phyloP scores from a whole-genome alignment of 768 basidiomycete species.

The Obba rivulosa region DNA sequence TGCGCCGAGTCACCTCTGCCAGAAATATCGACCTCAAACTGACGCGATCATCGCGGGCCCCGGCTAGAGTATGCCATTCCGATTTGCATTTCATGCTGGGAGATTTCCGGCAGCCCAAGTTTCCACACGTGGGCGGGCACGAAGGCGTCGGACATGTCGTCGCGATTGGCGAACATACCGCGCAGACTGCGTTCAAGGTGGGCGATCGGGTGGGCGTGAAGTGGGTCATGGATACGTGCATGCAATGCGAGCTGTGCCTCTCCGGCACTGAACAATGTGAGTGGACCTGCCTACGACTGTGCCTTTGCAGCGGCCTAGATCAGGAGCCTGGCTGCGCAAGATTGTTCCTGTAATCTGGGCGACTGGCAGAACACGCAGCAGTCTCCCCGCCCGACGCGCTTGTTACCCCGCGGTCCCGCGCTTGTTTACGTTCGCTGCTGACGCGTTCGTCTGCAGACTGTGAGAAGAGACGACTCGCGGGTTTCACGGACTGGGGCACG shows the following conservation, averaged over 20 bases:
- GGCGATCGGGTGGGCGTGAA: constrained; percentile 79
- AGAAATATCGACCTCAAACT: constrained; percentile 28
- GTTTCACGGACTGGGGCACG: constrained; percentile 68
- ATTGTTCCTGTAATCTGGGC: no score
- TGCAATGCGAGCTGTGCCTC: constrained; percentile 62
- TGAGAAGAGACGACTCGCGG: constrained; percentile 46
- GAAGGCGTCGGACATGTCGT: constrained; percentile 69
- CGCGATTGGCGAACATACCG: constrained; percentile 63
- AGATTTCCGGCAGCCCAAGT: neutral
- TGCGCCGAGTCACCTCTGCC: constrained; percentile 47
- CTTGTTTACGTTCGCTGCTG: no score
- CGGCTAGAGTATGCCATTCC: constrained; percentile 4
- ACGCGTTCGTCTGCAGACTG: constrained; percentile 40
- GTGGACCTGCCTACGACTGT: constrained; percentile 16
- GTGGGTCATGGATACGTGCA: constrained; percentile 63
- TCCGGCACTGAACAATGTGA: constrained; percentile 64
- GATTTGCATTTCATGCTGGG: constrained; percentile 4
- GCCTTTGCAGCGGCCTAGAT: neutral
- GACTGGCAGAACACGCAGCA: no score
- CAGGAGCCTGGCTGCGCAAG: no score
- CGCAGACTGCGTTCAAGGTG: constrained; percentile 50
- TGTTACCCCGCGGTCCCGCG: no score
- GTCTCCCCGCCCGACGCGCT: no score
- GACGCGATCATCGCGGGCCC: constrained; percentile 39
- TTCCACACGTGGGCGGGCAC: constrained; percentile 69